phyloP scores from a whole-genome alignment of 495 filamentous ascomycete species.

The Penicillium mononematosum region DNA sequence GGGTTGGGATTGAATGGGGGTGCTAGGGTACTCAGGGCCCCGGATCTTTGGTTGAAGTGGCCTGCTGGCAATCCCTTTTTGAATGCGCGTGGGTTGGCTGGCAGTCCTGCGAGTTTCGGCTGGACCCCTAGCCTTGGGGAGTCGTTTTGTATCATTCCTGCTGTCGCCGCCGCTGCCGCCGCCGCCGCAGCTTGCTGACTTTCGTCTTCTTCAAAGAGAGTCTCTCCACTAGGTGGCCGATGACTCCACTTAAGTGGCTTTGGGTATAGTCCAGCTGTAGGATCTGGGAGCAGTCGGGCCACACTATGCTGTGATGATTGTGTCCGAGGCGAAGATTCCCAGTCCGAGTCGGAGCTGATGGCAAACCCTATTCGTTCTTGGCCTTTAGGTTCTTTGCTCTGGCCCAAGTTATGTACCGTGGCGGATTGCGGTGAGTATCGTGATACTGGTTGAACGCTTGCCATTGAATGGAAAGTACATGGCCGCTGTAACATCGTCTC shows the following conservation, averaged over 20 bases:
- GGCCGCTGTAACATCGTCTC: constrained; percentile 18
- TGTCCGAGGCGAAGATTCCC: constrained; percentile 27
- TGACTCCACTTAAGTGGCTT: constrained; percentile 40
- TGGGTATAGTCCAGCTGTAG: constrained; percentile 32
- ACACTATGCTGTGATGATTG: constrained; percentile 37
- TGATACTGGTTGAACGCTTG: constrained; percentile 4
- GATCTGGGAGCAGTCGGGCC: constrained; percentile 34
- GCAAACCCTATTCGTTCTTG: constrained; percentile 30
- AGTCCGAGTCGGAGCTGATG: constrained; percentile 34
- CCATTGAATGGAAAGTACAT: constrained; percentile 5
- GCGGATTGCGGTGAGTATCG: constrained; percentile 25
- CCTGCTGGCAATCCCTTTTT: constrained; percentile 28
- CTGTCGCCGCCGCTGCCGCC: background rate
- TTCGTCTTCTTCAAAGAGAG: constrained; percentile 44
- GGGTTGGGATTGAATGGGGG: constrained; percentile 3
- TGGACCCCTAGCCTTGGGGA: constrained; percentile 10
- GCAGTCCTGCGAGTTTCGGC: constrained; percentile 31
- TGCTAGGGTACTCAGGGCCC: constrained; percentile 3
- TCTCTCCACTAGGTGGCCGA: constrained; percentile 36
- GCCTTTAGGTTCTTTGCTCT: constrained; percentile 1
- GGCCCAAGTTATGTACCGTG: constrained; percentile 13
- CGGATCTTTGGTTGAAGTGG: constrained; percentile 14
- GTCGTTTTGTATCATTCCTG: background rate
- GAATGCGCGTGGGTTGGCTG: constrained; percentile 41
- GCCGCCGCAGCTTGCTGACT: constrained; percentile 4